Evolutionary conservation across 1,139 yeast genomes (phyloP), one percentile per base, ranked within the genome.

Genomic region (Hanseniaspora gamundiae): DNA sequence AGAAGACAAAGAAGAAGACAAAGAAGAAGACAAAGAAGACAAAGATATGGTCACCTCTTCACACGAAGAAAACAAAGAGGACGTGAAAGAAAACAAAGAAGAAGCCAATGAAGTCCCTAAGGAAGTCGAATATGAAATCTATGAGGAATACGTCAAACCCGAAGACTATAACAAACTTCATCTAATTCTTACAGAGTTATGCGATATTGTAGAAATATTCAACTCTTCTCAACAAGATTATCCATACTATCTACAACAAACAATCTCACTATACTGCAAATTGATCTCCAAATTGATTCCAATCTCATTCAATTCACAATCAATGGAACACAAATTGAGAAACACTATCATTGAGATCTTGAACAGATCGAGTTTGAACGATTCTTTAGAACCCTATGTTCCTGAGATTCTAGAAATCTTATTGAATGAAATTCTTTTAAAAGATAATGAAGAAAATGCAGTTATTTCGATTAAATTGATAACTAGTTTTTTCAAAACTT

Each of bases 401-500:
- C 67, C 68, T 39, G 68, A 71, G 30, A 73, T 87, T 24, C 66
- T 84, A 55, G 78, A 29, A 11, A 20, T 36, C 31, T 33, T 43
- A 13, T 38, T 40, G 22, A 76, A 80, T 56, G 64, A 66, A 29
- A 67, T 83, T 16, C 67, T 91, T 48, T 75, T 74, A 20, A 69
- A 66, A 16, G 99, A 93, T 58, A 91, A 93, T 59, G 99, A 93
- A 62, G 97, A 88, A 52, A 91, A 91, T 59, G 98, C 97, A 41
- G 87, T 87, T 1, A 69, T 87, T 45, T 83, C 94, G 59, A 80
- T 88, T 82, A 88, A 86, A 60, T 80, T 87, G 45, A 72, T 88
- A 46, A 86, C 97, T n/a, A 76, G 83, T 41, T 67, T 91, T 46
- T 95, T 88, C 65, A 82, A 93, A 60, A 77, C 93, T 0, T 91